These are phyloP conservation scores for Penicillium cosmopolitanum DNA, from an alignment of 495 filamentous ascomycete genomes.

Conservation along the genomic window DNA sequence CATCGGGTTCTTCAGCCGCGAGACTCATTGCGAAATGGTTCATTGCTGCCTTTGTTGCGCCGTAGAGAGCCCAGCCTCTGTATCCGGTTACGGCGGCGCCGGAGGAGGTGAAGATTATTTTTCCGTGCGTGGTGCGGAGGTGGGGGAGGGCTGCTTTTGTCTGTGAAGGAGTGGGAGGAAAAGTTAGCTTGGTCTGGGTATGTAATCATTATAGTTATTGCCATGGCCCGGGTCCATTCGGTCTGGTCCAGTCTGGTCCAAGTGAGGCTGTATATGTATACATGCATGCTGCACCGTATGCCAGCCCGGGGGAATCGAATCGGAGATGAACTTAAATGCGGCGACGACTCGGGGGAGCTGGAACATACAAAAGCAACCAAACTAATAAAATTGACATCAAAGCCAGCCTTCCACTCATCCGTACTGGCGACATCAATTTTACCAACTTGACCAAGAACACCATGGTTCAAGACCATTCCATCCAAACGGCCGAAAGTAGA, in stretches of 20 bases:
- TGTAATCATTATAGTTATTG: too few relatives aligned
- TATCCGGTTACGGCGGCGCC: conserved; percentile 73
- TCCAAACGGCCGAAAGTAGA: conserved; percentile 73
- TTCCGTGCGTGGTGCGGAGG: conserved; percentile 69
- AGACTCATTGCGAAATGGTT: conserved; percentile 79
- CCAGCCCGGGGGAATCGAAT: too few relatives aligned
- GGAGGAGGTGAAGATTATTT: conserved; percentile 74
- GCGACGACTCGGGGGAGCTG: neutral
- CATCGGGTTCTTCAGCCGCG: conserved; percentile 76
- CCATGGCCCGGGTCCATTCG: too few relatives aligned
- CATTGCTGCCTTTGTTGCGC: conserved; percentile 83
- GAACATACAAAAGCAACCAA: conserved; percentile 72
- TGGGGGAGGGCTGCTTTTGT: conserved; percentile 72
- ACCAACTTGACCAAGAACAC: conserved; percentile 75
- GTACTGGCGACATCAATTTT: conserved; percentile 64
- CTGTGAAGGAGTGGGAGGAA: conserved; percentile 41
- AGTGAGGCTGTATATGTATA: too few relatives aligned
- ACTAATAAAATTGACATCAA: conserved; percentile 84
- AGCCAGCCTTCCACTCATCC: conserved; percentile 75
- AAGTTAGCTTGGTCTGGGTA: too few relatives aligned
- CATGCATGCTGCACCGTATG: too few relatives aligned
- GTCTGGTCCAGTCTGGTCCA: too few relatives aligned
- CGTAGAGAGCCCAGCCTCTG: conserved; percentile 78
- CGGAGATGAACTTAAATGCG: neutral
- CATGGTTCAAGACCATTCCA: conserved; percentile 87